Evolutionary conservation across 768 basidiomycete genomes (phyloP).

Genomic region (Mycena chlorophos): DNA sequence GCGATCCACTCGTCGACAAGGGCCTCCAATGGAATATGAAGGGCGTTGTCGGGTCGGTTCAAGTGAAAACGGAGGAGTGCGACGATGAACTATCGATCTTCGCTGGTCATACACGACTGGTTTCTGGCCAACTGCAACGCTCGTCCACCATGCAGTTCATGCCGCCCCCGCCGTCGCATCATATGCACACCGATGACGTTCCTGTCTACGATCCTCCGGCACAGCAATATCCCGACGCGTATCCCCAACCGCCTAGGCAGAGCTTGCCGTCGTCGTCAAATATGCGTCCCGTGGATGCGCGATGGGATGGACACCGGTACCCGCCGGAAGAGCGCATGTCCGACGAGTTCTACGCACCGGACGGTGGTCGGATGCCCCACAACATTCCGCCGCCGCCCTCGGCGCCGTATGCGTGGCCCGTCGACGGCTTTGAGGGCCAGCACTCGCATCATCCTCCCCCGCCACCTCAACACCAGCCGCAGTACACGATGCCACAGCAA

Average conservation of each 20-base stretch:
- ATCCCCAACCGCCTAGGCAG: constrained; percentile 19
- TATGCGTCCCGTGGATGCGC: constrained; percentile 13
- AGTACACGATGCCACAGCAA: constrained; percentile 14
- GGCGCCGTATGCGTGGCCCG: constrained; percentile 19
- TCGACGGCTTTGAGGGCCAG: constrained; percentile 5
- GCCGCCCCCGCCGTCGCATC: constrained; percentile 7
- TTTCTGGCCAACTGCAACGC: constrained; percentile 44
- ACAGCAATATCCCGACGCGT: constrained; percentile 6
- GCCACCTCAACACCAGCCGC: constrained; percentile 8
- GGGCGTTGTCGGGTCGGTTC: constrained; percentile 20
- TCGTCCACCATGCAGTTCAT: constrained; percentile 5
- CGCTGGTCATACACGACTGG: constrained; percentile 64
- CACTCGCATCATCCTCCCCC: neutral
- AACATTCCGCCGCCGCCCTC: constrained; percentile 9
- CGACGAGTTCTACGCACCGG: constrained; percentile 6
- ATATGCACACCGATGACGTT: constrained; percentile 6
- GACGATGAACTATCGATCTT: constrained; percentile 73
- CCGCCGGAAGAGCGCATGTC: constrained; percentile 10
- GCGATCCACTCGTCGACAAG: constrained; percentile 36
- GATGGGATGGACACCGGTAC: constrained; percentile 14
- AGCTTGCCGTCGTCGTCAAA: constrained; percentile 20
- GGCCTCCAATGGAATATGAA: constrained; percentile 49
- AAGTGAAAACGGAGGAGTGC: constrained; percentile 45
- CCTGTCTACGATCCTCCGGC: constrained; percentile 9
- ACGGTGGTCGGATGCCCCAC: neutral